Evolutionary conservation across 2,329 filamentous ascomycete species (phyloP), one percentile per base, ranked within the genome.

Genomic region (Dothistroma septosporum): DNA sequence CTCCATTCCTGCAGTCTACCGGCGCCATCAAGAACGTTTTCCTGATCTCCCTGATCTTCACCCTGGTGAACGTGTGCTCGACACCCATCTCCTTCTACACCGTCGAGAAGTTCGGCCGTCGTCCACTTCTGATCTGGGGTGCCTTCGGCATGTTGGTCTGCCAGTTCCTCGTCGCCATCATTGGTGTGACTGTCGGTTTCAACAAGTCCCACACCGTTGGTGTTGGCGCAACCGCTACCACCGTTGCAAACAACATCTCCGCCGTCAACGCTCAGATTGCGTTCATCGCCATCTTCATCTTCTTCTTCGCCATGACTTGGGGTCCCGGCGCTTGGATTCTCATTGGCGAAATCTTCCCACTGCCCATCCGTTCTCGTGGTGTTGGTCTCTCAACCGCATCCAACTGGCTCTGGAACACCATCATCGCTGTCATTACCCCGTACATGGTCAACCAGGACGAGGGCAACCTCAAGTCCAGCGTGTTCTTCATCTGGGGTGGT

Each of bases 261-360:
- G 76, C 80, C 9, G 77, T 82, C 68, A 79, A 76, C 61, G 85
- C 88, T 54, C 87, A 92, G 82, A 91, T 96, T 66, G 85, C 90
- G 11, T 94, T 95, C 80, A 94, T 94, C 73, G 89, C 87, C 79
- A 87, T 96, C 80, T 94, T 92, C 83, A 92, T 96, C 82, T 92
- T 91, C 83, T 93, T 88, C 83, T 96, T 96, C 75, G 91, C 91
- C 62, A 87, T 84, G 61, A 96, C 91, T 65, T 96, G 91, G 91
- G 91, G 91, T 57, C 90, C 91, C 7, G 88, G 81, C 59, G 83
- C 82, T 28, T 86, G 83, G 84, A 80, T 82, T 59, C 84, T 95
- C 68, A 92, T 94, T 71, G 91, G 91, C 74, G 91, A 96, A 80
- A 89, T 94, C 77, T 96, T 89, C 85, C 91, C 91, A 60, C 85